Evolutionary conservation across 371 early-diverging fungal species (phyloP).

Genomic region (Apophysomyces trapeziformis): DNA sequence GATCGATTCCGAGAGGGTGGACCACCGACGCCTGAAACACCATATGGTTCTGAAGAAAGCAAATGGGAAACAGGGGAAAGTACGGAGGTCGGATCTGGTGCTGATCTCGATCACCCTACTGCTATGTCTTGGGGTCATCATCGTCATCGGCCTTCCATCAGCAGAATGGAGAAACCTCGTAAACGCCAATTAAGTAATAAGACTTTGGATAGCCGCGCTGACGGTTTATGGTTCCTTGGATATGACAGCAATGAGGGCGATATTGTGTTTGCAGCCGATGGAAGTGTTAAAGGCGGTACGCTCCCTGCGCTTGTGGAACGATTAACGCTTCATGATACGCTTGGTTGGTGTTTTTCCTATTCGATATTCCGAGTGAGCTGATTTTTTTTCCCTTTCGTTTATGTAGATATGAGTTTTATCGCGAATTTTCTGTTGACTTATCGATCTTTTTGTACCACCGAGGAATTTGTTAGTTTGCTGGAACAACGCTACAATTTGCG

Average conservation of each 20-base stretch:
- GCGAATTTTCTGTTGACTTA: constrained; percentile 88
- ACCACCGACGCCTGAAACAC: constrained; percentile 1
- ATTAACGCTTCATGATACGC: constrained; percentile 81
- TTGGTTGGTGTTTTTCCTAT: constrained; percentile 35
- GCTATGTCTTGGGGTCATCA: constrained; percentile 20
- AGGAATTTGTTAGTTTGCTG: constrained; percentile 72
- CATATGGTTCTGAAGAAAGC: constrained; percentile 83
- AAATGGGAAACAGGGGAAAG: constrained; percentile 88
- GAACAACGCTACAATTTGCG: constrained; percentile 74
- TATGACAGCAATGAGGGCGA: constrained; percentile 74
- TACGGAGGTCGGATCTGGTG: constrained; percentile 29
- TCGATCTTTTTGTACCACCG: constrained; percentile 82
- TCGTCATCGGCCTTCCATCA: constrained; percentile 24
- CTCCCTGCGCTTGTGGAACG: constrained; percentile 84
- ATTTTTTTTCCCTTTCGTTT: constrained; percentile 22
- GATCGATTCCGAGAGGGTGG: constrained; percentile 14
- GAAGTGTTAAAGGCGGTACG: constrained; percentile 86
- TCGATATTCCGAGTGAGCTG: neutral
- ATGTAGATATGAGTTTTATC: constrained; percentile 72
- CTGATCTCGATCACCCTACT: constrained; percentile 5
- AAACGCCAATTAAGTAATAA: constrained; percentile 12
- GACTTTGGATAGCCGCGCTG: neutral
- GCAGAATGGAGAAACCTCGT: constrained; percentile 7
- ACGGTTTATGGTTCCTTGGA: constrained; percentile 47
- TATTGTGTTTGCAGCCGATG: constrained; percentile 79